Percentiles rank a stretch among this genome's conserved stretches.
These are phyloP conservation scores for Rhizophagus clarus DNA, from an alignment of 192 early-diverging fungal species.

Conservation along the genomic window DNA sequence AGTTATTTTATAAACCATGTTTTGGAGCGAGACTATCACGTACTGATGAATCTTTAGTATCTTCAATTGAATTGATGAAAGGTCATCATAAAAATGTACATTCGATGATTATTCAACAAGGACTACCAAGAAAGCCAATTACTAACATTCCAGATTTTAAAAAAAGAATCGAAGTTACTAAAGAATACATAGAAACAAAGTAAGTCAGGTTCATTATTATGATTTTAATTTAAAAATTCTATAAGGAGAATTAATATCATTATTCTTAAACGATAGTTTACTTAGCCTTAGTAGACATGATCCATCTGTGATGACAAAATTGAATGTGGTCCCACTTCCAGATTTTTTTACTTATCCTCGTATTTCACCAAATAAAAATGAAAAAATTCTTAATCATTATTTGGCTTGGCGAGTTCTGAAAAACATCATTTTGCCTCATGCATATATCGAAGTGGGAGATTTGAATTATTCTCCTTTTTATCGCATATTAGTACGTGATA, in stretches of 20 bases:
- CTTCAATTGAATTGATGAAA: background rate
- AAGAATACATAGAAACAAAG: too few relatives aligned
- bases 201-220: too few relatives aligned
- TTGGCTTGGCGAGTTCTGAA: background rate
- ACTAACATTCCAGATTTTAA: too few relatives aligned
- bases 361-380: background rate
- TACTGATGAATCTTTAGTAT: background rate
- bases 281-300: too few relatives aligned
- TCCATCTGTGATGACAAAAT: too few relatives aligned
- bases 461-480: background rate
- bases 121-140: background rate
- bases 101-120: background rate
- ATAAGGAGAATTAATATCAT: too few relatives aligned
- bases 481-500: background rate
- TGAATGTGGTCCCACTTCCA: slow-evolving; percentile 2
- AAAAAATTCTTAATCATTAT: too few relatives aligned
- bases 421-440: background rate
- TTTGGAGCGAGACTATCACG: background rate
- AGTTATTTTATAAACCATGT: slow-evolving; percentile 6
- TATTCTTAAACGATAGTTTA: too few relatives aligned
- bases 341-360: background rate
- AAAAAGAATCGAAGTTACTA: too few relatives aligned
- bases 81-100: background rate
- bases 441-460: background rate
- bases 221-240: too few relatives aligned